Conservation (phyloP, 106 monocot species). For the Narthecium ossifragum region DNA sequence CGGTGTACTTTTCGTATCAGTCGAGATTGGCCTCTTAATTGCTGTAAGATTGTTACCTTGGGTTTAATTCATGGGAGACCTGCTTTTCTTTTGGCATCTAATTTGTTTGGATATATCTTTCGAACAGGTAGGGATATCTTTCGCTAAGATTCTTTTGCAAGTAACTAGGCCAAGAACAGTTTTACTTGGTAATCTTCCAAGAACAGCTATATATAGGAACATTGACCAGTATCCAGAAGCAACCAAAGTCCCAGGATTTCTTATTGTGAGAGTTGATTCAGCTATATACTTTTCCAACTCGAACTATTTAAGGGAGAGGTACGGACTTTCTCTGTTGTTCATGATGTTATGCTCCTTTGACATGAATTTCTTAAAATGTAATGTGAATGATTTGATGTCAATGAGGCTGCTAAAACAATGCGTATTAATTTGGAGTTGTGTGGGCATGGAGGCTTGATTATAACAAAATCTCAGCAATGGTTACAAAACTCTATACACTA, state of each 20-base stretch:
- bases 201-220: constrained; percentile 52
- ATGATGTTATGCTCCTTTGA: too few relatives aligned
- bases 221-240: constrained; percentile 58
- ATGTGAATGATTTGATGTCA: neutral
- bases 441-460: too few relatives aligned
- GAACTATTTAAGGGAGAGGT: constrained; percentile 64
- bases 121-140: constrained; percentile 45
- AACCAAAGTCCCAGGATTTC: constrained; percentile 31
- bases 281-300: constrained; percentile 67
- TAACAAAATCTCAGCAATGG: too few relatives aligned
- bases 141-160: constrained; percentile 60
- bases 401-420: too few relatives aligned
- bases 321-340: neutral
- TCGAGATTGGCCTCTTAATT: constrained; percentile 83
- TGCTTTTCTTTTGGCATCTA: neutral
- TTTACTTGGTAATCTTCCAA: constrained; percentile 48
- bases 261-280: constrained; percentile 61
- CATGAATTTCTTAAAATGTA: neutral
- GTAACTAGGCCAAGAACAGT: constrained; percentile 61
- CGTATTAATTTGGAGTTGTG: too few relatives aligned
- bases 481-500: too few relatives aligned
- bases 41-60: constrained; percentile 34
- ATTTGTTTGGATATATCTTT: neutral
- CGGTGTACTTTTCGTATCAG: constrained; percentile 68
- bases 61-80: neutral